A percentile compares a stretch with the other conserved stretches of the same genome.
Conservation (phyloP, 768 basidiomycete genomes). For the Russula sp. region DNA sequence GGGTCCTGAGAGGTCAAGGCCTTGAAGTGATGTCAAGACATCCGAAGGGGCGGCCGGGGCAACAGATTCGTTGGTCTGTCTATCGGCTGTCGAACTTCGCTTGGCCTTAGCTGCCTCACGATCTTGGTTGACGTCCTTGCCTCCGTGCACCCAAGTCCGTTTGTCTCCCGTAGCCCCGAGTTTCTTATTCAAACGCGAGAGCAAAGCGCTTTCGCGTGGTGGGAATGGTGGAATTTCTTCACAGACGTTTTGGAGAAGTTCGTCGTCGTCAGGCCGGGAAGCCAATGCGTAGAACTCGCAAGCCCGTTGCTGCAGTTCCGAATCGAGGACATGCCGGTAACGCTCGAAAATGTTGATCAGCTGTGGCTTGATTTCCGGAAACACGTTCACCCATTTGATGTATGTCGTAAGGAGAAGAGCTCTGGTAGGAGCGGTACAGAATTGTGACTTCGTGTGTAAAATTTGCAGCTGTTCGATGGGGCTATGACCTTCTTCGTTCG, state of each 20-base stretch:
- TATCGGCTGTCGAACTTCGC: slow-evolving; percentile 19
- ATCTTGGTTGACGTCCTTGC: slow-evolving; percentile 87
- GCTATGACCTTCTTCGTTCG: slow-evolving; percentile 89
- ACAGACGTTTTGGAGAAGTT: slow-evolving; percentile 87
- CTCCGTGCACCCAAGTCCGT: slow-evolving; percentile 91
- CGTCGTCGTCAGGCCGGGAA: slow-evolving; percentile 80
- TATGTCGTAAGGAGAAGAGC: slow-evolving; percentile 94
- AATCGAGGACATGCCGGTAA: slow-evolving; percentile 94
- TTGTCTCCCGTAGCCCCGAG: slow-evolving; percentile 93
- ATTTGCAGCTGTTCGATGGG: slow-evolving; percentile 92
- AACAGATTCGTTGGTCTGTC: slow-evolving; percentile 29
- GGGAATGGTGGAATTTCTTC: slow-evolving; percentile 99
- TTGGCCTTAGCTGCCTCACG: slow-evolving; percentile 50
- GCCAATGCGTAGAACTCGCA: slow-evolving; percentile 95
- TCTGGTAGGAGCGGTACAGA: slow-evolving; percentile 87
- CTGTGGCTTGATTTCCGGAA: slow-evolving; percentile 96
- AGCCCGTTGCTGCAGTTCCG: slow-evolving; percentile 95
- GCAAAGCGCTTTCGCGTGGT: slow-evolving; percentile 84
- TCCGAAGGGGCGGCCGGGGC: slow-evolving; percentile 41
- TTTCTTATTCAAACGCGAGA: slow-evolving; percentile 83
- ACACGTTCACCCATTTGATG: slow-evolving; percentile 99
- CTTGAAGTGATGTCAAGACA: slow-evolving; percentile 69
- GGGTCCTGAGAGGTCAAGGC: slow-evolving; percentile 60
- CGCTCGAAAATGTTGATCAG: slow-evolving; percentile 93
- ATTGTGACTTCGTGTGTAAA: slow-evolving; percentile 91